Conservation (phyloP, 495 filamentous ascomycete species). For the Penicillium cataractarum region DNA sequence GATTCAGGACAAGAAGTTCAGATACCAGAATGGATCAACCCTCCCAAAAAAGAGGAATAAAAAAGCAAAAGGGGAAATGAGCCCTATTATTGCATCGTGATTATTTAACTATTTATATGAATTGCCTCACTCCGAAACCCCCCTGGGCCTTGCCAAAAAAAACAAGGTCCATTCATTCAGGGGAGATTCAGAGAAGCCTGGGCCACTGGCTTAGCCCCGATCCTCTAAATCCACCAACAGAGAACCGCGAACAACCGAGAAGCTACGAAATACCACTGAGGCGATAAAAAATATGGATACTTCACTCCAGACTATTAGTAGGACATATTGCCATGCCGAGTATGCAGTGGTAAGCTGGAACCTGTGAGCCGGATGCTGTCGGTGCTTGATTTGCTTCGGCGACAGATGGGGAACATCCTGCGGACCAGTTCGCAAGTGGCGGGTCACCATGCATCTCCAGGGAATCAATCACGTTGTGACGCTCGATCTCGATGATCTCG, state of each 20-base stretch:
- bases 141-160: background rate
- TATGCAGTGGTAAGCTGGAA: background rate
- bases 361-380: background rate
- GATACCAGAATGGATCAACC: background rate
- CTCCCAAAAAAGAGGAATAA: background rate
- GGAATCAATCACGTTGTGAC: constrained; percentile 38
- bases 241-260: background rate
- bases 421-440: constrained; percentile 45
- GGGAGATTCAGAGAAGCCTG: constrained; percentile 3
- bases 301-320: background rate
- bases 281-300: constrained; percentile 11
- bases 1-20: background rate
- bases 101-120: constrained; percentile 1
- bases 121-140: background rate
- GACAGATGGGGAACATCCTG: constrained; percentile 16
- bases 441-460: constrained; percentile 41
- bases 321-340: background rate
- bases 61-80: constrained; percentile 4
- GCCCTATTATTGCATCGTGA: constrained; percentile 2
- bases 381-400: constrained; percentile 25
- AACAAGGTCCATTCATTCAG: constrained; percentile 2
- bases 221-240: background rate
- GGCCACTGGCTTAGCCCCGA: background rate
- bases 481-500: constrained; percentile 1
- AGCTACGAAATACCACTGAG: background rate